Conservation (phyloP, 2,329 filamentous ascomycete species). For the Myriosclerotinia duriaeana region DNA sequence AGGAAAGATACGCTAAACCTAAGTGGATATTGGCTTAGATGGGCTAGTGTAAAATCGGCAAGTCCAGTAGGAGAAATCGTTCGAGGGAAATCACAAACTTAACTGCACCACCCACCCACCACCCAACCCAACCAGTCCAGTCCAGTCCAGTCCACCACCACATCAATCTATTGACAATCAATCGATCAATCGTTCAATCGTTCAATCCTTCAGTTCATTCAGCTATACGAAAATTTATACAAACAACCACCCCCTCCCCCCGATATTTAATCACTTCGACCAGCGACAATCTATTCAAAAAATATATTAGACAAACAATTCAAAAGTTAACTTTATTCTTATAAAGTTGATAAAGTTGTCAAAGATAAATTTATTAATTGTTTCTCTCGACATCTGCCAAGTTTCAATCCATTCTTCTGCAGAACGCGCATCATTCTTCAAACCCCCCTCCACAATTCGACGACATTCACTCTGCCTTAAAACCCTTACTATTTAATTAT, state of each 20-base stretch:
- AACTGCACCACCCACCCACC: not conserved
- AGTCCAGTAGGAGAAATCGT: conserved; percentile 18
- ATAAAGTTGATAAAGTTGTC: not conserved
- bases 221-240: not conserved
- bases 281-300: not conserved
- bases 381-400: conserved; percentile 15
- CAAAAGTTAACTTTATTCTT: no score
- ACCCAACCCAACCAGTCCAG: not conserved
- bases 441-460: conserved; percentile 18
- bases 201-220: not conserved
- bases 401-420: conserved; percentile 10
- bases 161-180: no score
- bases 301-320: not conserved
- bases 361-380: not conserved
- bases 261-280: not conserved
- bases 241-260: not conserved
- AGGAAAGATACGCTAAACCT: conserved; percentile 1
- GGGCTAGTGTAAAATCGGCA: conserved; percentile 14
- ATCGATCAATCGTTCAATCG: no score
- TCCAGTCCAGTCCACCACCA: not conserved
- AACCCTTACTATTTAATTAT: not conserved
- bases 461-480: conserved; percentile 18
- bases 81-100: conserved; percentile 21
- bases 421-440: conserved; percentile 19
- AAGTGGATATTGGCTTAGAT: conserved; percentile 10